Evolutionary conservation across 2,329 filamentous ascomycete genomes (phyloP).

Genomic region (Aspergillus melleus): DNA sequence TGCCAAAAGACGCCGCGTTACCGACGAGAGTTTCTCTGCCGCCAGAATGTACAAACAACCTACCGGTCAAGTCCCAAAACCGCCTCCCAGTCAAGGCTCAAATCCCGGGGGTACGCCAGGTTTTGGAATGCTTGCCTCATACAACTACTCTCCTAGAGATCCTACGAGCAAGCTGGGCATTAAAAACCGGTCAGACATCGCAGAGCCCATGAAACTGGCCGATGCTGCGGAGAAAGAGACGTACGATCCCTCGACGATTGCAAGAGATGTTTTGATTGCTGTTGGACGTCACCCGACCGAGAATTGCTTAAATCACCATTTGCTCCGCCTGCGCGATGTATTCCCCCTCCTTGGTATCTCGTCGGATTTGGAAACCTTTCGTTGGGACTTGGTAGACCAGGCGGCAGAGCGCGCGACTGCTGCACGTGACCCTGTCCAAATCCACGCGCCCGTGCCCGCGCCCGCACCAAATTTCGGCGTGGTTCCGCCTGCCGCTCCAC

Average conservation of each 20-base stretch:
- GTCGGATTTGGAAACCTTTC: slow-evolving; percentile 58
- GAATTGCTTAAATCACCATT: slow-evolving; percentile 59
- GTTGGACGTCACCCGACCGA: slow-evolving; percentile 62
- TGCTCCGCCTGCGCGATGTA: slow-evolving; percentile 48
- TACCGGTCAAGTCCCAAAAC: background rate
- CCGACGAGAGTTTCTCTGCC: background rate
- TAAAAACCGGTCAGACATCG: slow-evolving; percentile 37
- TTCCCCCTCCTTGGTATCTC: slow-evolving; percentile 45
- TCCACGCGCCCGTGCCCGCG: background rate
- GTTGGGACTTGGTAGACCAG: slow-evolving; percentile 61
- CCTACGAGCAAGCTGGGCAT: slow-evolving; percentile 21
- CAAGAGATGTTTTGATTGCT: slow-evolving; percentile 62
- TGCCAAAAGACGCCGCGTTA: slow-evolving; percentile 16
- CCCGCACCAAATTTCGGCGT: background rate
- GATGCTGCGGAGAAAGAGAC: slow-evolving; percentile 46
- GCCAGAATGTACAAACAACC: background rate
- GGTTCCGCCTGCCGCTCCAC: background rate
- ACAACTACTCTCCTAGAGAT: slow-evolving; percentile 11
- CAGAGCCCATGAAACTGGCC: slow-evolving; percentile 44
- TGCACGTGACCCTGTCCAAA: slow-evolving; percentile 15
- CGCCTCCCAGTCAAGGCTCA: background rate
- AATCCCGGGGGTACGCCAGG: background rate
- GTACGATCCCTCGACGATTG: slow-evolving; percentile 64
- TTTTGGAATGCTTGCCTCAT: slow-evolving; percentile 6
- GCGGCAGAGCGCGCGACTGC: background rate